Conservation (phyloP, 192 early-diverging fungal species). For the Geranomyces michiganensis region DNA sequence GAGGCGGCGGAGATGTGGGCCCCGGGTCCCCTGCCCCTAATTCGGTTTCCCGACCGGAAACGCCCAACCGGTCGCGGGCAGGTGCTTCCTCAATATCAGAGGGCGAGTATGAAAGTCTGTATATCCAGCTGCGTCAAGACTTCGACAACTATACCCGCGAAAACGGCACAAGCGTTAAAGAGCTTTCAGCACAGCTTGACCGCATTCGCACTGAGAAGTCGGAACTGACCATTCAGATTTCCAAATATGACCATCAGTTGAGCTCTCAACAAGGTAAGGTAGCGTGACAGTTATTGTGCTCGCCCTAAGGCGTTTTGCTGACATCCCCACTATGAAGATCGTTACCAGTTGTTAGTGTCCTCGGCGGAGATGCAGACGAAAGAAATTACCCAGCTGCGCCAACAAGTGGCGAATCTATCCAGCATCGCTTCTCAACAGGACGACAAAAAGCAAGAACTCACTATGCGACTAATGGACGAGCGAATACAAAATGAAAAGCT, state of each 20-base stretch:
- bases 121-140: constrained; percentile 25
- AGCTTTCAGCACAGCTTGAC: constrained; percentile 58
- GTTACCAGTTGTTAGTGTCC: constrained; percentile 63
- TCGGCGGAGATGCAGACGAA: constrained; percentile 57
- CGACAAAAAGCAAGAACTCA: constrained; percentile 58
- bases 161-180: constrained; percentile 56
- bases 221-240: constrained; percentile 63
- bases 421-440: constrained; percentile 60
- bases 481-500: constrained; percentile 54
- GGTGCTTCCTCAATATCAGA: background rate
- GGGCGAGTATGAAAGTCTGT: constrained; percentile 24
- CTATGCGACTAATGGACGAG: constrained; percentile 51
- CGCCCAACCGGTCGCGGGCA: background rate
- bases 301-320: background rate
- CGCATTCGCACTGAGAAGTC: constrained; percentile 57
- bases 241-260: constrained; percentile 17
- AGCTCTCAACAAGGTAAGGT: constrained; percentile 18
- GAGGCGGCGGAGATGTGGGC: background rate
- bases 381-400: constrained; percentile 66
- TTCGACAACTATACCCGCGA: constrained; percentile 45
- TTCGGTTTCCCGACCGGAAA: background rate
- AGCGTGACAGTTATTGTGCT: background rate
- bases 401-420: constrained; percentile 57
- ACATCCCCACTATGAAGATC: constrained; percentile 27
- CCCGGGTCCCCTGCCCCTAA: background rate